Evolutionary conservation across 495 filamentous ascomycete species (phyloP).

Genomic region (Niebla homalea): DNA sequence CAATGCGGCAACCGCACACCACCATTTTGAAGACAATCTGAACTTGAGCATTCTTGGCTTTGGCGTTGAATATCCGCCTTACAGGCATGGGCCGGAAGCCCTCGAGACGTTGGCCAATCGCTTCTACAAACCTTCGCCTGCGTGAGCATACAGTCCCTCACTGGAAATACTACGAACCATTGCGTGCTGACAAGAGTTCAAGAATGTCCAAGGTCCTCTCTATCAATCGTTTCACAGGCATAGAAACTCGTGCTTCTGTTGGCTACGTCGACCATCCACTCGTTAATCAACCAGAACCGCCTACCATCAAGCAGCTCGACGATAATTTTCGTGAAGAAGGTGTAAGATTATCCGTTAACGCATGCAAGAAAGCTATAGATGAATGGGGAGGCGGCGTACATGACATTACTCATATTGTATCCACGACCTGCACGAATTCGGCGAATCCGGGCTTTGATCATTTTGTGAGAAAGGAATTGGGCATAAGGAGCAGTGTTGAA

Average conservation of each 20-base stretch:
- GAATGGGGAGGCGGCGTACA: constrained; percentile 34
- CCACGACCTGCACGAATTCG: constrained; percentile 53
- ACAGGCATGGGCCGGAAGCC: constrained; percentile 14
- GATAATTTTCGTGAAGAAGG: constrained; percentile 42
- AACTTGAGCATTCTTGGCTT: constrained; percentile 19
- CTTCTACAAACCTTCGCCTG: constrained; percentile 18
- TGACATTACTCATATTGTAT: constrained; percentile 52
- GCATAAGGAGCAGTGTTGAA: constrained; percentile 35
- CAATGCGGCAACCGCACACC: constrained; percentile 8
- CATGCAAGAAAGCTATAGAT: constrained; percentile 44
- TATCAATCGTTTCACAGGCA: constrained; percentile 52
- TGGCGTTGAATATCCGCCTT: constrained; percentile 21
- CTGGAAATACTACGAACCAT: not conserved
- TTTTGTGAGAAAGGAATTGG: constrained; percentile 42
- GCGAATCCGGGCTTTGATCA: constrained; percentile 58
- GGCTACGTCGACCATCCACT: constrained; percentile 41
- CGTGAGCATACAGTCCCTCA: constrained; percentile 9
- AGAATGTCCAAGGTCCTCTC: constrained; percentile 39
- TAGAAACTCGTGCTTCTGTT: constrained; percentile 47
- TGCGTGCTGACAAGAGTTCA: constrained; percentile 5
- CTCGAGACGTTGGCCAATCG: constrained; percentile 18
- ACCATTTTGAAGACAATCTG: constrained; percentile 14
- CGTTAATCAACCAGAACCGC: constrained; percentile 39
- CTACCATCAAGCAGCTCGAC: constrained; percentile 42
- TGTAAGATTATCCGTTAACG: constrained; percentile 41